These are phyloP conservation scores for Boletus sp. DNA, from an alignment of 1,284 basidiomycete species.

Conservation along the genomic window DNA sequence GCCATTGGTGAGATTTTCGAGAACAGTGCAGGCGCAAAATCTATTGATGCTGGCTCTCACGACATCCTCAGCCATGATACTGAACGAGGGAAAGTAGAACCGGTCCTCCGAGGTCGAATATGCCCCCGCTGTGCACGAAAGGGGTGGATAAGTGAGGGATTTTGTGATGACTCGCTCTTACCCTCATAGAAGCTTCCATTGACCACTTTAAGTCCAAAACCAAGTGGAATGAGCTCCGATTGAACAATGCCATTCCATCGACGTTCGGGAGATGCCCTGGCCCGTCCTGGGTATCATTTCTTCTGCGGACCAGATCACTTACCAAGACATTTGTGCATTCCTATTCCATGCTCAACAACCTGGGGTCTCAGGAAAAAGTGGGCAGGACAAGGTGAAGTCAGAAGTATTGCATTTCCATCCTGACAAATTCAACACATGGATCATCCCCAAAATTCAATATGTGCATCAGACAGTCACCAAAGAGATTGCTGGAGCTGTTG, in stretches of 20 bases:
- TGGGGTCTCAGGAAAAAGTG: conserved; percentile 36
- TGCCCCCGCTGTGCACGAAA: no score
- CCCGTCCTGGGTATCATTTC: conserved; percentile 40
- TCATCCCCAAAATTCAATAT: conserved; percentile 48
- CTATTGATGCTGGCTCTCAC: no score
- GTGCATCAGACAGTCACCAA: conserved; percentile 48
- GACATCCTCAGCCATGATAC: no score
- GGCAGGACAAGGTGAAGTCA: conserved; percentile 43
- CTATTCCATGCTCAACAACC: conserved; percentile 42
- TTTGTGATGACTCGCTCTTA: no score
- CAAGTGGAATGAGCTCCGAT: conserved; percentile 46
- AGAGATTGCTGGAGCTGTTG: conserved; percentile 50
- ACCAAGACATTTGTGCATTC: conserved; percentile 42
- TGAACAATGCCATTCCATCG: conserved; percentile 21
- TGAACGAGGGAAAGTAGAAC: no score
- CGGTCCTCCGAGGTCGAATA: no score
- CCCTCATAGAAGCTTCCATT: no score
- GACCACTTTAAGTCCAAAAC: no score
- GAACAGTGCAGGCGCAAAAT: no score
- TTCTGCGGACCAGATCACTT: conserved; percentile 36
- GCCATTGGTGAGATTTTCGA: no score
- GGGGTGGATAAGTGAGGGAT: no score
- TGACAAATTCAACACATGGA: conserved; percentile 49
- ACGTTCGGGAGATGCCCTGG: conserved; percentile 50
- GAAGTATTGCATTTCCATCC: conserved; percentile 59